Evolutionary conservation across 352 stramenopile genomes (phyloP).

Genomic region (Aphanomyces euteiches): DNA sequence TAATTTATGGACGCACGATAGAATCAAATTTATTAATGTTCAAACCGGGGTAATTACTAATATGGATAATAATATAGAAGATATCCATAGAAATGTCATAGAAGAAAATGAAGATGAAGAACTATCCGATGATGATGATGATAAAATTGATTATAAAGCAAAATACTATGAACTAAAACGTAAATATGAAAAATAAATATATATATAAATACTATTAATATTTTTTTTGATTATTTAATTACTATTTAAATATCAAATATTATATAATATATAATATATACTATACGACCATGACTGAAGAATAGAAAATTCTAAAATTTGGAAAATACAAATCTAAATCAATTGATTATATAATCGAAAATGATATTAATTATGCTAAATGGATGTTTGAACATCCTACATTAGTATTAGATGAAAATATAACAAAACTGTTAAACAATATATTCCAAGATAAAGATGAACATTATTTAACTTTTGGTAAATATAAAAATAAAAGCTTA

Average conservation of each 20-base stretch:
- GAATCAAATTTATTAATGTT: no score
- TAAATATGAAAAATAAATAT: slow-evolving; percentile 2
- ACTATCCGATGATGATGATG: no score
- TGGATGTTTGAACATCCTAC: slow-evolving; percentile 3
- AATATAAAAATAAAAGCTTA: no score
- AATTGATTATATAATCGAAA: neutral
- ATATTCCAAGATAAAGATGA: no score
- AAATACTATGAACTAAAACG: neutral
- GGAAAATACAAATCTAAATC: neutral
- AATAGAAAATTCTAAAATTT: neutral
- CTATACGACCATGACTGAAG: slow-evolving; percentile 2
- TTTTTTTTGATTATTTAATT: neutral
- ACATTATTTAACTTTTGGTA: no score
- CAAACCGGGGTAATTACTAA: no score
- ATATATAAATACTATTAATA: neutral
- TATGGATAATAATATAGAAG: no score
- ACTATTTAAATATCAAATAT: neutral
- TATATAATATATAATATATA: slow-evolving; percentile 9
- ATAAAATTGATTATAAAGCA: neutral
- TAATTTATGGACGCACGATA: no score
- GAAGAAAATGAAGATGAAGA: no score
- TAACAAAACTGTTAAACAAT: no score
- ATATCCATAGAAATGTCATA: no score
- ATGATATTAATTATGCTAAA: slow-evolving; percentile 7
- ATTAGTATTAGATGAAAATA: neutral